Evolutionary conservation across 148 eudicot species (phyloP).

Genomic region (Spergularia bocconei): DNA sequence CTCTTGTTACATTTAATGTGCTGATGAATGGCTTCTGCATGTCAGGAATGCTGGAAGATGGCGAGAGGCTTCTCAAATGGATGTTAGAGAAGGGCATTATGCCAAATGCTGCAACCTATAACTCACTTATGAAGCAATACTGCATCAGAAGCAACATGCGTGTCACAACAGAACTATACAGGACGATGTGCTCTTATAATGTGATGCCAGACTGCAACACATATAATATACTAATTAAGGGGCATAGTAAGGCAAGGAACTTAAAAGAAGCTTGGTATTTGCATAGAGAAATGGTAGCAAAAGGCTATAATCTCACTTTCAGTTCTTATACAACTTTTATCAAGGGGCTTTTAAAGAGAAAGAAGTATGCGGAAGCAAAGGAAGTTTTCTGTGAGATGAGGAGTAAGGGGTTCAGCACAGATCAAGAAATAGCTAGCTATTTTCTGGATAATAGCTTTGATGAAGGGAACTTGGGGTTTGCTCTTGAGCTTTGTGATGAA

Average conservation of each 20-base stretch:
- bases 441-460: slow-evolving; percentile 63
- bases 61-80: slow-evolving; percentile 73
- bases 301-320: slow-evolving; percentile 53
- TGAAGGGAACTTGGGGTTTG: slow-evolving; percentile 56
- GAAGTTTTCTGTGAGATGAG: slow-evolving; percentile 82
- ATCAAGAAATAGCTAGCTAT: slow-evolving; percentile 49
- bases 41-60: slow-evolving; percentile 86
- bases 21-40: slow-evolving; percentile 84
- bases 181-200: slow-evolving; percentile 55
- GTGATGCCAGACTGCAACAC: slow-evolving; percentile 72
- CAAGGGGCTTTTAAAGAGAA: slow-evolving; percentile 74
- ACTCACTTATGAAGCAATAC: slow-evolving; percentile 77
- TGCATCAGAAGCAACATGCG: slow-evolving; percentile 70
- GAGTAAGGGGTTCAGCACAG: slow-evolving; percentile 48
- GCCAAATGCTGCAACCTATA: slow-evolving; percentile 84
- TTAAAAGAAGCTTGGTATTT: slow-evolving; percentile 95
- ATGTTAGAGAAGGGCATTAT: slow-evolving; percentile 75
- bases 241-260: slow-evolving; percentile 89
- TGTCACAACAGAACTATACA: slow-evolving; percentile 52
- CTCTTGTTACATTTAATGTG: slow-evolving; percentile 84
- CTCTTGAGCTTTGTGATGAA: slow-evolving; percentile 81
- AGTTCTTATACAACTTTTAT: slow-evolving; percentile 68
- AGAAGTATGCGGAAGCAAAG: slow-evolving; percentile 69
- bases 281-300: slow-evolving; percentile 71
- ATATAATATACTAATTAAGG: slow-evolving; percentile 73